These are phyloP conservation scores for Trametopsis cervina DNA, from an alignment of 768 basidiomycete species.

Conservation along the genomic window DNA sequence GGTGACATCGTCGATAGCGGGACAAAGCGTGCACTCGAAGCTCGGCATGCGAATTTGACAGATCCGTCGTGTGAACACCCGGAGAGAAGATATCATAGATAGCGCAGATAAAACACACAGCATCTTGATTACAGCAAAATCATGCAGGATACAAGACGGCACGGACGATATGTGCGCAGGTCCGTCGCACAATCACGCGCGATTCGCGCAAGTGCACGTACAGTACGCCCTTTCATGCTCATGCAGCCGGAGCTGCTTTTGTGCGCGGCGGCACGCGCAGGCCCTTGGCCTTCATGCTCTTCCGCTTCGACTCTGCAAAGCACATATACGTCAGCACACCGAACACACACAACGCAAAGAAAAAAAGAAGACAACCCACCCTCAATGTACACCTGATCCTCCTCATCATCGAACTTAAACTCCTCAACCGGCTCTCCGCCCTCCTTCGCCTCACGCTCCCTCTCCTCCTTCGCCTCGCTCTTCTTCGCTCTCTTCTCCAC, in stretches of 20 bases:
- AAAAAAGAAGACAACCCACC: constrained; percentile 41
- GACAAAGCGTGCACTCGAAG: no score
- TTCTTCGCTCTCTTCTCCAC: constrained; percentile 70
- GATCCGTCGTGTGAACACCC: no score
- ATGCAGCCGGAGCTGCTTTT: constrained; percentile 15
- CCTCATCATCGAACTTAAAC: constrained; percentile 27
- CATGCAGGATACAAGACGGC: no score
- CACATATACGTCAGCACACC: constrained; percentile 39
- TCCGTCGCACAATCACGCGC: no score
- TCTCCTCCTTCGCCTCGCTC: constrained; percentile 27
- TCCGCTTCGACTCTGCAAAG: constrained; percentile 68
- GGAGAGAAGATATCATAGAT: no score
- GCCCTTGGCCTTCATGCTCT: constrained; percentile 70
- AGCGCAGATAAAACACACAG: no score
- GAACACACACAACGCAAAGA: background rate
- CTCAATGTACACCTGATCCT: constrained; percentile 59
- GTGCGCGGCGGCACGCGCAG: constrained; percentile 55
- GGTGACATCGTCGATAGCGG: no score
- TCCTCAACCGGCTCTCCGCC: constrained; percentile 22
- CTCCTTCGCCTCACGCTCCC: constrained; percentile 22
- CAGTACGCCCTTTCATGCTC: no score
- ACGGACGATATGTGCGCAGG: no score
- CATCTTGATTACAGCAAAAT: no score
- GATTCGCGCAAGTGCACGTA: no score
- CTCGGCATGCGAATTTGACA: no score